Percentiles rank a stretch among this genome's conserved stretches.
These are phyloP conservation scores for Hygrophoropsis aurantiaca DNA, from an alignment of 768 basidiomycete species.

Conservation along the genomic window DNA sequence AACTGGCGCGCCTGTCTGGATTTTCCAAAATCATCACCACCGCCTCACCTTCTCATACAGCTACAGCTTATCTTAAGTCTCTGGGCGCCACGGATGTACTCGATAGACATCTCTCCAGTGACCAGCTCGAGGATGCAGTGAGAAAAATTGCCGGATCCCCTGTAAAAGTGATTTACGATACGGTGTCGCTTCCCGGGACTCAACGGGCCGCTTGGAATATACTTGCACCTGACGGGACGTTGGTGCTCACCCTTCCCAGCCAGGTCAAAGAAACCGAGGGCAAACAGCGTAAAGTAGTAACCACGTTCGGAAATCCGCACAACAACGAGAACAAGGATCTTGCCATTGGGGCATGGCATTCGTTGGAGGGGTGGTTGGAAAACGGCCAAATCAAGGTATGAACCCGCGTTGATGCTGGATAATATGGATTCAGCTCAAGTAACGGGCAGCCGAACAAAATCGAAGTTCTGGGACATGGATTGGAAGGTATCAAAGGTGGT, in stretches of 20 bases:
- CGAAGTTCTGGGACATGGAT: constrained; percentile 42
- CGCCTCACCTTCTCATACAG: constrained; percentile 30
- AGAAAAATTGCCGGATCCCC: constrained; percentile 24
- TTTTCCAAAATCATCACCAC: constrained; percentile 43
- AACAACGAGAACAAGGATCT: constrained; percentile 13
- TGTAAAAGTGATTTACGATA: constrained; percentile 28
- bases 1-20: constrained; percentile 39
- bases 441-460: constrained; percentile 35
- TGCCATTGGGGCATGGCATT: constrained; percentile 16
- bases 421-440: background rate
- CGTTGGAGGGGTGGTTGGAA: constrained; percentile 24
- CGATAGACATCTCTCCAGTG: constrained; percentile 23
- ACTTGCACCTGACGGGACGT: constrained; percentile 32
- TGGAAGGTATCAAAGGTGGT: constrained; percentile 36
- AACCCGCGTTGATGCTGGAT: background rate
- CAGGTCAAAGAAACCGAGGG: constrained; percentile 21
- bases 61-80: constrained; percentile 25
- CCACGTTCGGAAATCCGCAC: constrained; percentile 26
- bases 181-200: constrained; percentile 31
- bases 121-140: constrained; percentile 14
- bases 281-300: constrained; percentile 15
- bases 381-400: constrained; percentile 25
- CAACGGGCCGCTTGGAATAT: constrained; percentile 32
- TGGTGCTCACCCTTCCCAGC: constrained; percentile 27
- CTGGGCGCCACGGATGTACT: constrained; percentile 43